Evolutionary conservation across 306 rosid species (phyloP).

Genomic region (Cicer judaicum): DNA sequence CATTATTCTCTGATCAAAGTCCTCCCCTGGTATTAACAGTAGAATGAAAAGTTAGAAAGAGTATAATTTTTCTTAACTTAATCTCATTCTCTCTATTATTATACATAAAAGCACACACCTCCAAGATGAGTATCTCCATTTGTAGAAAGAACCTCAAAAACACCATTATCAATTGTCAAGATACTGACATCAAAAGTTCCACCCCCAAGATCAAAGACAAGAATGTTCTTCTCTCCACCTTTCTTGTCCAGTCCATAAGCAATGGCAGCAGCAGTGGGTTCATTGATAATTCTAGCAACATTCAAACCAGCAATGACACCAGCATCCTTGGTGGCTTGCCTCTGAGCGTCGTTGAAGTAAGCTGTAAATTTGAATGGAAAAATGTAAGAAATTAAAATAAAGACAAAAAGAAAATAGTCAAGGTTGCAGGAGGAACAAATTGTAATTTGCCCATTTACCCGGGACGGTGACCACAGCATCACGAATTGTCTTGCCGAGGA

Average conservation of each 20-base stretch:
- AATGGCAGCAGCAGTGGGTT: constrained; percentile 98
- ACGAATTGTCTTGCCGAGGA: constrained; percentile 89
- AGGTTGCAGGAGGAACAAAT: neutral
- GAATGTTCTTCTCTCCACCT: constrained; percentile 98
- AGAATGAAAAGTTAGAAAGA: neutral
- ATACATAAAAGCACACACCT: constrained; percentile 54
- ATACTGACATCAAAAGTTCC: constrained; percentile 98
- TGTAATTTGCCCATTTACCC: constrained; percentile 53
- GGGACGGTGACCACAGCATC: constrained; percentile 98
- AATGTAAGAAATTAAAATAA: neutral
- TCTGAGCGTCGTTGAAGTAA: constrained; percentile 98
- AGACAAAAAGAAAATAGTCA: neutral
- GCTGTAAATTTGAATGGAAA: constrained; percentile 56
- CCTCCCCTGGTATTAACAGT: constrained; percentile 70
- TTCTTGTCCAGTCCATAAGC: constrained; percentile 98
- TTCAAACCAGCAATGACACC: constrained; percentile 94
- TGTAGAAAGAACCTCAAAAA: constrained; percentile 94
- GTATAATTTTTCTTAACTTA: neutral
- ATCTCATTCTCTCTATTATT: neutral
- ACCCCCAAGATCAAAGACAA: constrained; percentile 98
- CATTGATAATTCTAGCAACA: constrained; percentile 96
- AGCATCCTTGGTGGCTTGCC: constrained; percentile 99
- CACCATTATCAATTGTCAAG: constrained; percentile 98
- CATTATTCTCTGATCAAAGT: constrained; percentile 90
- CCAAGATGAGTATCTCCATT: constrained; percentile 99